Evolutionary conservation across 352 stramenopile species (phyloP), one percentile per base, ranked within the genome.

Genomic region (Phytophthora citricola): DNA sequence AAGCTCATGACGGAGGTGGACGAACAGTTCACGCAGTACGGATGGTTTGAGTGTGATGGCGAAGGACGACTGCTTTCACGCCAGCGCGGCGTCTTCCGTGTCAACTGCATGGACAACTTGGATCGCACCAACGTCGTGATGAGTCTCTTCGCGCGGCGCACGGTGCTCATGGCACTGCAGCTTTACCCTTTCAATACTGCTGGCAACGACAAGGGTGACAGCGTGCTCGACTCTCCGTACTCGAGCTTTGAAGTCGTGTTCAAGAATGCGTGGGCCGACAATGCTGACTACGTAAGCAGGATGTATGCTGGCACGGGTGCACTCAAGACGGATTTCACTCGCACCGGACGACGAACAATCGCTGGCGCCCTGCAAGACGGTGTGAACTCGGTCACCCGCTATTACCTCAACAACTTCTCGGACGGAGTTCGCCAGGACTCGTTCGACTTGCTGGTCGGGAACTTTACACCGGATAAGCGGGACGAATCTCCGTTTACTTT

Each of bases 41-140:
- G 75, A 31, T 91, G 75, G 53, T 80, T 79, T n/a, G 69, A 77
- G 52, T 63, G 63, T 46, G 75, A 76, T 29, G 69, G 75, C 1
- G 75, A 87, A 52, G 81, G 83, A 15, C 56, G 75, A 14, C 62
- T 92, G 15, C 46, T 81, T 8, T 85, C 63, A 50, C 83, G 71
- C 24, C 97, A 99, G 75, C 87, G 81, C 17, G 94, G 92, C 8
- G 89, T 99, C 41, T 85, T 99, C 32, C 89, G 97, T 47, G 98
- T 96, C 9, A 99, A 99, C 79, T 99, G 97, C 81, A 99, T 99
- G 92, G 97, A 99, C 84, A 98, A 97, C 70, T 78, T 99, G 24
- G 97, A 99, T 76, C 86, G 97, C 32, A 99, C 82, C 6, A 92
- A 89, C 53, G 81, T 91, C 43, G 80, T 90, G 32, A 82, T 89